phyloP scores from a whole-genome alignment of 2,329 filamentous ascomycete species.

The Penicillium hesseltinei region DNA sequence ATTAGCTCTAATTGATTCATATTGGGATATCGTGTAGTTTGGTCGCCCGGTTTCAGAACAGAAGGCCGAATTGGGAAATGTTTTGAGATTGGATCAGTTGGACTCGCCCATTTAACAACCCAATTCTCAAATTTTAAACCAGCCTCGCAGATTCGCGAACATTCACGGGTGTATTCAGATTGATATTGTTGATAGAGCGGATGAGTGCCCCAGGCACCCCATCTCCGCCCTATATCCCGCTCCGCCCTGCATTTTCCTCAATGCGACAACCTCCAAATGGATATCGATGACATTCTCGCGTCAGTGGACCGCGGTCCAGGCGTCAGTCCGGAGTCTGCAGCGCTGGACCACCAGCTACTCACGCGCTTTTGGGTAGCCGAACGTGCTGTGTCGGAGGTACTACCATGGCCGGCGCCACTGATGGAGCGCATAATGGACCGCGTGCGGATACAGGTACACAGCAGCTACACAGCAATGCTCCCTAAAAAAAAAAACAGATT shows the following conservation, averaged over 20 bases:
- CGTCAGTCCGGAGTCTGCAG: slow-evolving; percentile 37
- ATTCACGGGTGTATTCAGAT: not conserved
- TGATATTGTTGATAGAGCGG: not conserved
- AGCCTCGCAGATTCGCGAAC: not conserved
- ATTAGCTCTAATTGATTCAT: not conserved
- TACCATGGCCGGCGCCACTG: slow-evolving; percentile 72
- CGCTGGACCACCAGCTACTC: slow-evolving; percentile 76
- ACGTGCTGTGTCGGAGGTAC: slow-evolving; percentile 81
- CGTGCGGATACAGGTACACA: slow-evolving; percentile 59
- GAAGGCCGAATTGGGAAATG: not conserved
- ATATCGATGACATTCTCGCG: slow-evolving; percentile 76
- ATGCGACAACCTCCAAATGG: slow-evolving; percentile 53
- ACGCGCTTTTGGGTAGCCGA: slow-evolving; percentile 94
- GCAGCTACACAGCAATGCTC: not conserved
- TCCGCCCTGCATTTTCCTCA: slow-evolving; percentile 11
- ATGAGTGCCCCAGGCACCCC: slow-evolving; percentile 31
- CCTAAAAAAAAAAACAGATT: not conserved
- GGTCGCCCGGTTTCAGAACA: not conserved
- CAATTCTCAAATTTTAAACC: not conserved
- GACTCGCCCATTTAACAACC: not conserved
- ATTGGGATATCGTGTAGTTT: not conserved
- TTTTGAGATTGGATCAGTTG: not conserved
- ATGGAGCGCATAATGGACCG: slow-evolving; percentile 78
- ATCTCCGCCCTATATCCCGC: slow-evolving; percentile 36
- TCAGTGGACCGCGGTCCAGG: slow-evolving; percentile 64